A percentile compares a stretch with the other conserved stretches of the same genome.
Evolutionary conservation across 257 asterid species (phyloP).

Genomic region (Linaria vulgaris): DNA sequence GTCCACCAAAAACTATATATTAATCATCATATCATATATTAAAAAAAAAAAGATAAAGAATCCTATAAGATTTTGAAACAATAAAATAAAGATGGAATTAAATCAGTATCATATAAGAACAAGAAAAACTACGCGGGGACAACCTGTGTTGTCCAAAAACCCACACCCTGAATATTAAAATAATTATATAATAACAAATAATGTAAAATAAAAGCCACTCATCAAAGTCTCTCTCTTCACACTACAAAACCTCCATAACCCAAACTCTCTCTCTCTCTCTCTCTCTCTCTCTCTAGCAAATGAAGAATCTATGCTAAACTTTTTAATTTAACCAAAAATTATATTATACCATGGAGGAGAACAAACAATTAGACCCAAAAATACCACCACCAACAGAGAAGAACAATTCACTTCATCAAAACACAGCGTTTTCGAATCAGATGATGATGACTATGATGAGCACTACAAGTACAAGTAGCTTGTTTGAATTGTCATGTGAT

Average conservation of each 20-base stretch:
- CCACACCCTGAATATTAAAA: constrained; percentile 8
- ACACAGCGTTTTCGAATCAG: constrained; percentile 31
- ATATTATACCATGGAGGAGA: constrained; percentile 38
- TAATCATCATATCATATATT: too few species aligned
- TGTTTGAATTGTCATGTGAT: constrained; percentile 26
- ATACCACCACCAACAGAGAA: neutral
- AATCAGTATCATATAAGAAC: constrained; percentile 1
- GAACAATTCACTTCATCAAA: constrained; percentile 3
- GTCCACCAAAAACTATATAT: too few species aligned
- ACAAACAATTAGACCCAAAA: constrained; percentile 15
- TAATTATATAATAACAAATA: neutral
- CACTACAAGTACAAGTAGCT: constrained; percentile 20
- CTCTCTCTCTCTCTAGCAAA: constrained; percentile 32
- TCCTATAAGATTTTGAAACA: constrained; percentile 22
- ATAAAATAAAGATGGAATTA: constrained; percentile 2
- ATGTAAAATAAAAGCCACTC: constrained; percentile 27
- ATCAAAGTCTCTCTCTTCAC: constrained; percentile 39
- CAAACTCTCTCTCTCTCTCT: constrained; percentile 23
- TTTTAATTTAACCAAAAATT: constrained; percentile 10
- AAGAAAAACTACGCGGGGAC: constrained; percentile 47
- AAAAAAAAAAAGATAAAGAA: too few species aligned
- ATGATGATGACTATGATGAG: neutral
- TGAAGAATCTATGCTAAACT: constrained; percentile 36
- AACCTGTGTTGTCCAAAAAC: constrained; percentile 31
- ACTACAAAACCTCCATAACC: constrained; percentile 33